Conservation (phyloP, 768 basidiomycete genomes). For the Termitomyces sp. region DNA sequence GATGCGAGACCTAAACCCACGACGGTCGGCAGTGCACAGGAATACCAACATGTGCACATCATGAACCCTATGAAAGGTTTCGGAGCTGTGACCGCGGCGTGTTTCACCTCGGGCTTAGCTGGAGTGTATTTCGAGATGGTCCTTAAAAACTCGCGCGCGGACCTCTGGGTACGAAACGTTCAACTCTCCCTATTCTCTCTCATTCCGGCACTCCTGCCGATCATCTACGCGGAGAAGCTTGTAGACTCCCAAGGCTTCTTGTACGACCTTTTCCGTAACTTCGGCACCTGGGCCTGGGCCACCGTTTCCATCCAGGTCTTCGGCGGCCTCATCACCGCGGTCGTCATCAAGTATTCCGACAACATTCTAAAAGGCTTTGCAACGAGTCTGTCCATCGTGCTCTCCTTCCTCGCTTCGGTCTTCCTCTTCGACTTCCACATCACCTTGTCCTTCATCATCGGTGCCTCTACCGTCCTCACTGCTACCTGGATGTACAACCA, state of each 20-base stretch:
- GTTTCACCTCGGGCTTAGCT: slow-evolving; percentile 85
- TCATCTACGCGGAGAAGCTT: slow-evolving; percentile 48
- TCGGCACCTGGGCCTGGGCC: slow-evolving; percentile 94
- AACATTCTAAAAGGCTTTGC: slow-evolving; percentile 98
- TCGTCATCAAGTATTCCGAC: slow-evolving; percentile 97
- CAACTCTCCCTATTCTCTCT: slow-evolving; percentile 88
- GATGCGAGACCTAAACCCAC: slow-evolving; percentile 22
- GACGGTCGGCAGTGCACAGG: slow-evolving; percentile 64
- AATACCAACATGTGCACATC: slow-evolving; percentile 54
- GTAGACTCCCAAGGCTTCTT: slow-evolving; percentile 44
- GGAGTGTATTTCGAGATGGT: slow-evolving; percentile 96
- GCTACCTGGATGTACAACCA: slow-evolving; percentile 97
- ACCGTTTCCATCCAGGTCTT: slow-evolving; percentile 88
- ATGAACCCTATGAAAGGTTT: slow-evolving; percentile 85
- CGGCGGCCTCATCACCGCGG: slow-evolving; percentile 88
- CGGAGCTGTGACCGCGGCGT: slow-evolving; percentile 76
- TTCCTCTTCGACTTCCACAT: slow-evolving; percentile 87
- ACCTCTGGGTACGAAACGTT: slow-evolving; percentile 88
- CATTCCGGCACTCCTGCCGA: slow-evolving; percentile 80
- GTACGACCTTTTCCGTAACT: slow-evolving; percentile 69
- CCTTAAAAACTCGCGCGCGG: slow-evolving; percentile 75
- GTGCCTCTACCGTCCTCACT: slow-evolving; percentile 76
- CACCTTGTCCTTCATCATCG: slow-evolving; percentile 82
- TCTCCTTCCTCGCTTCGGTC: slow-evolving; percentile 93
- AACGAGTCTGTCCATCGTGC: slow-evolving; percentile 87